These are phyloP conservation scores for Dittrichia graveolens DNA, from an alignment of 129 eudicot genomes.

Conservation along the genomic window DNA sequence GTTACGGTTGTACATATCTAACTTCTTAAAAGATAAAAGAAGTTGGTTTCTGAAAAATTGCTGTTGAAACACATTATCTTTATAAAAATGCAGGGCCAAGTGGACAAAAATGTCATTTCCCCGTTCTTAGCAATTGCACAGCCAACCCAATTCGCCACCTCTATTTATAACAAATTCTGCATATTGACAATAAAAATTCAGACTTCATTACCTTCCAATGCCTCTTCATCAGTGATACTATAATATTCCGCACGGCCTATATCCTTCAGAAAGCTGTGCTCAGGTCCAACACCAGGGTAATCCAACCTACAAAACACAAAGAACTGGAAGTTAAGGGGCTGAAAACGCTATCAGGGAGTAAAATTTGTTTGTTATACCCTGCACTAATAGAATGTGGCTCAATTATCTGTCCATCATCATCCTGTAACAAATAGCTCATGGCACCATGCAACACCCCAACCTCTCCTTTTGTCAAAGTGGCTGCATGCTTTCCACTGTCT, in stretches of 20 bases:
- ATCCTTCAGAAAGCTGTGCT: slow-evolving; percentile 89
- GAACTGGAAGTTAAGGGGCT: neutral
- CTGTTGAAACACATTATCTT: neutral
- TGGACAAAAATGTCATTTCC: neutral
- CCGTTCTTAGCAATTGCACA: slow-evolving; percentile 3
- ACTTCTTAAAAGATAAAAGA: too few species aligned
- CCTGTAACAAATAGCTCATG: slow-evolving; percentile 96
- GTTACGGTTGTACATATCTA: too few species aligned
- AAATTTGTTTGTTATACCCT: slow-evolving; percentile 48
- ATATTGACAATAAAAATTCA: neutral
- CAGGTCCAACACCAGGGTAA: slow-evolving; percentile 98
- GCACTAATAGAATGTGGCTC: slow-evolving; percentile 98
- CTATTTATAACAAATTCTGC: neutral
- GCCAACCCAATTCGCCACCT: neutral
- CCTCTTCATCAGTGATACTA: slow-evolving; percentile 83
- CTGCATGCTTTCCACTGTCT: slow-evolving; percentile 95
- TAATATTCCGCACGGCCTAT: slow-evolving; percentile 85
- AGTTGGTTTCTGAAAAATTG: too few species aligned
- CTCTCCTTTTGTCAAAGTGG: slow-evolving; percentile 85
- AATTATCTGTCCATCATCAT: slow-evolving; percentile 86
- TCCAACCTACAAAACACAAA: slow-evolving; percentile 52
- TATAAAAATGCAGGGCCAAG: neutral
- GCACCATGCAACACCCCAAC: slow-evolving; percentile 97
- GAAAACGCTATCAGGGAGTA: neutral
- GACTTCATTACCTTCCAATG: slow-evolving; percentile 62